Base-by-base conservation (phyloP, 768 basidiomycete species). In the Mycena galericulata region DNA sequence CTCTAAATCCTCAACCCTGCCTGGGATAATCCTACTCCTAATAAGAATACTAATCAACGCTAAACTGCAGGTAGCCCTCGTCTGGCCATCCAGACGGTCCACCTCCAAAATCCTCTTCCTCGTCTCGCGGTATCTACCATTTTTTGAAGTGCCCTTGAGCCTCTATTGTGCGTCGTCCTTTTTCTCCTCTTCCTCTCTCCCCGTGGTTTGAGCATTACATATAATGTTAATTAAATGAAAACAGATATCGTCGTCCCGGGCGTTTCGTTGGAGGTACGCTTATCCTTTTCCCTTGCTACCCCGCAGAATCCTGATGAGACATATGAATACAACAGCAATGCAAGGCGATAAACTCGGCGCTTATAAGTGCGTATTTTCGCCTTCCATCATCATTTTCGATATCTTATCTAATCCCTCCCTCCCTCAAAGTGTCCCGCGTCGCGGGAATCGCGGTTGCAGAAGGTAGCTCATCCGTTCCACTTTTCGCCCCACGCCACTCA, bases 371-470 rank as follows among this genome's bases (percentile, higher is more conserved):
- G 63, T 40, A 12, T 2, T 27, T 0, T 18, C 11, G 10, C 26
- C 29, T 15, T 27, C 9, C n/a, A 1, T 10, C 20, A 32, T 8
- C 11, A 8, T 7, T 4, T n/a, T 5, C 34, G 15, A 30, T 27
- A 22, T n/a, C 18, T 58, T 1, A 36, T 30, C 29, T n/a, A 24
- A 49, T n/a, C n/a, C n/a, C n/a, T n/a, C n/a, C n/a, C n/a, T n/a
- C n/a, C n/a, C n/a, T n/a, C 11, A 32, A 9, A 51, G 24, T 43
- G 8, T 3, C 43, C 20, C 38, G 45, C 59, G 8, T 70, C 40
- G 26, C 66, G 10, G 69, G 69, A 1, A 57, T 70, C 2, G 59
- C 64, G 9, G 27, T 66, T 4, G 64, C 58, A 2, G 69, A 70
- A 49, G 59, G 59, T 62, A 1, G 8, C 14, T 45, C 29, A 9